A percentile compares a stretch with the other conserved stretches of the same genome.
Conservation (phyloP, 768 basidiomycete genomes). For the Lanmaoa rubissima region DNA sequence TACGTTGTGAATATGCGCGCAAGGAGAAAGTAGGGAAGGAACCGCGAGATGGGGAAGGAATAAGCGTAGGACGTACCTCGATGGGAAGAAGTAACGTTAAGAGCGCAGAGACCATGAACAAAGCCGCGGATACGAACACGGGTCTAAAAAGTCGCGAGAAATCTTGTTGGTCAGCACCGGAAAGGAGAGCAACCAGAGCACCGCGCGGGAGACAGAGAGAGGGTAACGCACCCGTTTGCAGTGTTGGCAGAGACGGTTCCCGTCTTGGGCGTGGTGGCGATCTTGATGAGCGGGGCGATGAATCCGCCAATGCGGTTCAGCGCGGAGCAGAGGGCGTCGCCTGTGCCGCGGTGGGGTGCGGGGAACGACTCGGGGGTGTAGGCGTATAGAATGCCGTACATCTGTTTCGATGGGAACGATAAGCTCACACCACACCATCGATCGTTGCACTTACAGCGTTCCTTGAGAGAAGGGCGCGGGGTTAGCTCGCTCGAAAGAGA, state of each 20-base stretch:
- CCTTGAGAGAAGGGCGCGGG: background rate
- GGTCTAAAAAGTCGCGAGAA: slow-evolving; percentile 29
- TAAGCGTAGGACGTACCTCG: slow-evolving; percentile 34
- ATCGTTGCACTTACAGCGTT: slow-evolving; percentile 34
- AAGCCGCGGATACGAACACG: slow-evolving; percentile 46
- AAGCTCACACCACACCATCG: background rate
- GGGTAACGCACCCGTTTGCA: slow-evolving; percentile 37
- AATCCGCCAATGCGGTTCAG: slow-evolving; percentile 50
- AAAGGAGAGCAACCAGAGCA: no score
- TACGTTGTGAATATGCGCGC: background rate
- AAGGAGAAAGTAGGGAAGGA: no score
- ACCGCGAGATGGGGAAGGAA: no score
- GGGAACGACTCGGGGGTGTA: slow-evolving; percentile 63
- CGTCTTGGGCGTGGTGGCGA: slow-evolving; percentile 37
- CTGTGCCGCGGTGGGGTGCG: slow-evolving; percentile 54
- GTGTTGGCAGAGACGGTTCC: slow-evolving; percentile 30
- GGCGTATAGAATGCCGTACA: slow-evolving; percentile 55
- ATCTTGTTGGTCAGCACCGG: background rate
- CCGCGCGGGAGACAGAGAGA: background rate
- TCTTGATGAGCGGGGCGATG: slow-evolving; percentile 49
- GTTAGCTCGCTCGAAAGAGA: background rate
- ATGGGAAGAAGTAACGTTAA: slow-evolving; percentile 45
- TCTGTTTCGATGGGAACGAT: slow-evolving; percentile 18
- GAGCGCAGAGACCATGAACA: slow-evolving; percentile 43
- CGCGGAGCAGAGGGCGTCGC: slow-evolving; percentile 47